Percentiles rank a stretch among this genome's conserved stretches.
These are phyloP conservation scores for Melastoma malabathricum DNA, from an alignment of 345 rosid species.

Conservation along the genomic window DNA sequence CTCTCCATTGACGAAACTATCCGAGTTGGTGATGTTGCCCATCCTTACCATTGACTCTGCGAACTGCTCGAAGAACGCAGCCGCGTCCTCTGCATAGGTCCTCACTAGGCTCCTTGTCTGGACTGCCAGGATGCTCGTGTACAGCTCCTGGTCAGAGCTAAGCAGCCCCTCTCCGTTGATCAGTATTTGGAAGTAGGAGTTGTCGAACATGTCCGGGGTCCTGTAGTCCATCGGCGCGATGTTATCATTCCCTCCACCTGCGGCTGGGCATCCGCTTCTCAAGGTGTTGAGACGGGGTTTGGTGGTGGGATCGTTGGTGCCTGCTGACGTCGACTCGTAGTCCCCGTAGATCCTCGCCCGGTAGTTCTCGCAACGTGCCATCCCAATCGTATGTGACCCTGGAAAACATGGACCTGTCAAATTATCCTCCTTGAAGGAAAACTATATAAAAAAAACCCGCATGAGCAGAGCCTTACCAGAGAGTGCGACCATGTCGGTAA, in stretches of 20 bases:
- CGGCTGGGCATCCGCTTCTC: conserved; percentile 38
- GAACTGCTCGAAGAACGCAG: conserved; percentile 71
- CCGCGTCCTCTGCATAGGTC: conserved; percentile 42
- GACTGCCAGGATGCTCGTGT: conserved; percentile 45
- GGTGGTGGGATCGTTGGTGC: conserved; percentile 12
- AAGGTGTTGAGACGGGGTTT: conserved; percentile 2
- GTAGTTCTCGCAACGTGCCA: conserved; percentile 62
- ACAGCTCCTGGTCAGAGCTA: conserved; percentile 77
- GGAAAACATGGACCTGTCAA: neutral
- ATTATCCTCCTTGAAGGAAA: neutral
- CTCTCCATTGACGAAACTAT: conserved; percentile 55
- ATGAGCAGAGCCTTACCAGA: conserved; percentile 27
- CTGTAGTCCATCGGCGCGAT: conserved; percentile 51
- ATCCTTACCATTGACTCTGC: conserved; percentile 75
- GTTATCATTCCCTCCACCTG: conserved; percentile 47
- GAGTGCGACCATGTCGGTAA: conserved; percentile 75
- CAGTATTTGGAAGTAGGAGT: conserved; percentile 42
- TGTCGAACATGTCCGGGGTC: conserved; percentile 68
- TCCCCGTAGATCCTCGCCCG: conserved; percentile 56
- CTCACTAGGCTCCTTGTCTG: conserved; percentile 47
- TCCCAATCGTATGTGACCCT: conserved; percentile 90
- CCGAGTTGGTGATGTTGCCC: conserved; percentile 64
- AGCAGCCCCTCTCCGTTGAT: conserved; percentile 56
- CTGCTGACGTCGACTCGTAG: conserved; percentile 30
- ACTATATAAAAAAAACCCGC: neutral